These are phyloP conservation scores for Mycena filopes DNA, from an alignment of 768 basidiomycete genomes.

Conservation along the genomic window DNA sequence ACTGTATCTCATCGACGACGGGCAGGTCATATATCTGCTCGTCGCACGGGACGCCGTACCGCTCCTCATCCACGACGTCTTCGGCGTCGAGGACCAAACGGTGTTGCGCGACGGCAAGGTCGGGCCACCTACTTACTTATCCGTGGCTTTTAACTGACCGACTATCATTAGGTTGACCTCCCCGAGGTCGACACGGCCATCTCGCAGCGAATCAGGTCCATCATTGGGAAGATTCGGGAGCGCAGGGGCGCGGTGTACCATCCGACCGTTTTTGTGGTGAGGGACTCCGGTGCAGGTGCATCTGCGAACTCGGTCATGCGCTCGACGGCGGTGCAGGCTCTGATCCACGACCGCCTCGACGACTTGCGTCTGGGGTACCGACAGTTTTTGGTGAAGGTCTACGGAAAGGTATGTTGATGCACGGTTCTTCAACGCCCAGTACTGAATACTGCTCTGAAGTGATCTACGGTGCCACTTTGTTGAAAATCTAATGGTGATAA, in stretches of 20 bases:
- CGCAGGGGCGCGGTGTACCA: conserved; percentile 56
- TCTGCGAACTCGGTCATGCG: conserved; percentile 45
- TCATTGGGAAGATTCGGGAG: conserved; percentile 61
- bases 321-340: conserved; percentile 56
- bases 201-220: conserved; percentile 58
- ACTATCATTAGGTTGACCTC: conserved; percentile 57
- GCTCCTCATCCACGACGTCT: conserved; percentile 61
- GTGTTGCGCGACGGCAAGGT: conserved; percentile 60
- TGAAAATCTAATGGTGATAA: too few relatives aligned
- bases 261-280: conserved; percentile 61
- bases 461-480: too few relatives aligned
- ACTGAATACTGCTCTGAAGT: too few relatives aligned
- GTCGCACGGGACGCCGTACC: conserved; percentile 64
- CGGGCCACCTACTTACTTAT: too few relatives aligned
- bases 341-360: conserved; percentile 63
- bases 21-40: conserved; percentile 64
- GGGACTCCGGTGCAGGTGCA: conserved; percentile 61
- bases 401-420: conserved; percentile 47
- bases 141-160: too few relatives aligned
- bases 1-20: conserved; percentile 64
- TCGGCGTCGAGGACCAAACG: conserved; percentile 54
- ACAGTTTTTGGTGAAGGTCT: conserved; percentile 55
- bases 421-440: neutral
- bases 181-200: conserved; percentile 60
- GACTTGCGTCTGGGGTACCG: conserved; percentile 55